Percentiles rank a stretch among this genome's conserved stretches.
phyloP scores from a whole-genome alignment of 352 stramenopile genomes.

The Aphanomyces stellatus region DNA sequence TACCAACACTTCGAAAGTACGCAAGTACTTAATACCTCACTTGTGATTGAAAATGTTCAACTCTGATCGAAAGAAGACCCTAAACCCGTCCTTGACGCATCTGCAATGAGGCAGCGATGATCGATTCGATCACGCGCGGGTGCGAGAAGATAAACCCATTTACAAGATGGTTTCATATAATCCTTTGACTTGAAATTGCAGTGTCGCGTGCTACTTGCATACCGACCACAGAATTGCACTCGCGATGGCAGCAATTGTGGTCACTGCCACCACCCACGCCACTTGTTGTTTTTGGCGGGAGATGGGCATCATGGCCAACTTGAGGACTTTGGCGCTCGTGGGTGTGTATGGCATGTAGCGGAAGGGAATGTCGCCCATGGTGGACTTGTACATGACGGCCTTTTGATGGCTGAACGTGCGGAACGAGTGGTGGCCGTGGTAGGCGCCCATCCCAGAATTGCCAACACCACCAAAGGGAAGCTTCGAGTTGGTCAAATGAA shows the following conservation, averaged over 20 bases:
- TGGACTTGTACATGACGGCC: slow-evolving; percentile 54
- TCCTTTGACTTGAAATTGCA: background rate
- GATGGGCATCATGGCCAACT: background rate
- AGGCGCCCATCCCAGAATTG: slow-evolving; percentile 65
- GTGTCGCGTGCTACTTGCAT: background rate
- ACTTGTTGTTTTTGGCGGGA: background rate
- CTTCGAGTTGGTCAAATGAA: slow-evolving; percentile 25
- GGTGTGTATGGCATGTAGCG: slow-evolving; percentile 44
- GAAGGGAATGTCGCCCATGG: slow-evolving; percentile 37
- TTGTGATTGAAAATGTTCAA: too few relatives aligned
- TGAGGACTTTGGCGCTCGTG: background rate
- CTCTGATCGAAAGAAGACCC: too few relatives aligned
- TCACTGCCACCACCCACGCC: background rate
- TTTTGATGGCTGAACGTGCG: slow-evolving; percentile 66
- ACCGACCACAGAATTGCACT: background rate
- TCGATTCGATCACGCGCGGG: too few relatives aligned
- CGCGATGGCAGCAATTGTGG: background rate
- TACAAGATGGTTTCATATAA: too few relatives aligned
- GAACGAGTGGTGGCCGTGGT: slow-evolving; percentile 78
- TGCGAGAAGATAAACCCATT: too few relatives aligned
- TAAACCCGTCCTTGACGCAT: too few relatives aligned
- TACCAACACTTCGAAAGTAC: too few relatives aligned
- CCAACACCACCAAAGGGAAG: slow-evolving; percentile 34
- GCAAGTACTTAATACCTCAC: too few relatives aligned
- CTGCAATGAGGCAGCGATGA: too few relatives aligned